phyloP scores from a whole-genome alignment of 768 basidiomycete genomes.

The Chalciporus chontae region DNA sequence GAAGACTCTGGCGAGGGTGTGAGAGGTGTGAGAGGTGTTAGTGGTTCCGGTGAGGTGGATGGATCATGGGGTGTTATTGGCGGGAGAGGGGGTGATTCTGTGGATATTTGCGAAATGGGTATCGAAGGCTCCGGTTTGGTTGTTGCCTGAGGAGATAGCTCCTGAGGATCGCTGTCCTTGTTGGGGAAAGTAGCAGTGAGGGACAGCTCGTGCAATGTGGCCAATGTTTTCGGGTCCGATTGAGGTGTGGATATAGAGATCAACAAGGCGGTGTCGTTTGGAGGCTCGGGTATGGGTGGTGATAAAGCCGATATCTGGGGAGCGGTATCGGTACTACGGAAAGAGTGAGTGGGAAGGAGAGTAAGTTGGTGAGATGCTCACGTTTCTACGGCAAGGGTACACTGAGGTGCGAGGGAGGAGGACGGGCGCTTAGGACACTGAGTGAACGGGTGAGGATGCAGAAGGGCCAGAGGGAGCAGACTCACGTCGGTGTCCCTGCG shows the following conservation, averaged over 20 bases:
- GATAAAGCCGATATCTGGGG: not conserved
- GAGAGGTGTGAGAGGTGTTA: slow-evolving; percentile 21
- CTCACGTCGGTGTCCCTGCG: slow-evolving; percentile 5
- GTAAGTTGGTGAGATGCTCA: not conserved
- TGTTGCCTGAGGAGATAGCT: not conserved
- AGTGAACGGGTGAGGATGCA: slow-evolving; percentile 2
- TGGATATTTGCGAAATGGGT: not conserved
- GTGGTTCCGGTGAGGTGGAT: slow-evolving; percentile 10
- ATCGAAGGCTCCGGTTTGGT: slow-evolving; percentile 1
- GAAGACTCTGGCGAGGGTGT: slow-evolving; percentile 22
- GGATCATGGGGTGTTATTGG: not conserved
- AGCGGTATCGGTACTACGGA: not conserved
- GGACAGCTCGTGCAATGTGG: not conserved
- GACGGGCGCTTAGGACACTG: slow-evolving; percentile 15
- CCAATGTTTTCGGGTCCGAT: not conserved
- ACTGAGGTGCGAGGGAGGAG: slow-evolving; percentile 9
- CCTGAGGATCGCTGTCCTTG: slow-evolving; percentile 1
- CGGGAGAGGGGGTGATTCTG: not conserved
- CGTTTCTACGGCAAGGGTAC: not conserved
- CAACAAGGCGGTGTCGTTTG: not conserved
- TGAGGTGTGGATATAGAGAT: slow-evolving; percentile 2
- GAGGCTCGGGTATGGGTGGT: slow-evolving; percentile 2
- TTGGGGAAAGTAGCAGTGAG: not conserved
- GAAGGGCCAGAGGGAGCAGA: not conserved
- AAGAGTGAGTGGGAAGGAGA: not conserved